A percentile compares a stretch with the other conserved stretches of the same genome.
These are phyloP conservation scores for Aphelidium insulamus DNA, from an alignment of 371 early-diverging fungal species.

Conservation along the genomic window DNA sequence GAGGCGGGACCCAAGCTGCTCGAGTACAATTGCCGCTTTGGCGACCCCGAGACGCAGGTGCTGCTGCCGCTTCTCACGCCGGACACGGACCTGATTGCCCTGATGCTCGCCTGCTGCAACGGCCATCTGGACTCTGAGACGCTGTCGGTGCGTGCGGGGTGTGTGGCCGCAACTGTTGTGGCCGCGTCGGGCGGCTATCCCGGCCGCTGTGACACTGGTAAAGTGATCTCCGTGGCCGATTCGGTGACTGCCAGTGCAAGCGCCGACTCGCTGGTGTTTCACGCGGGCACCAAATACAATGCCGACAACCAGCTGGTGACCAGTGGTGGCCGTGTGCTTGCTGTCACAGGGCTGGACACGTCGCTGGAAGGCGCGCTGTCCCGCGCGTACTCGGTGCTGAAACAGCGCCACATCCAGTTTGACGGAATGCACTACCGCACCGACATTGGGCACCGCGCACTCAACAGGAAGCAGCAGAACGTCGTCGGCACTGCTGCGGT, in stretches of 20 bases:
- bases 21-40: constrained; percentile 92
- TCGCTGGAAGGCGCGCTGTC: constrained; percentile 50
- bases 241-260: constrained; percentile 2
- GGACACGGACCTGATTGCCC: constrained; percentile 59
- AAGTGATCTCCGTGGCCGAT: constrained; percentile 34
- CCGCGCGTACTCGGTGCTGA: constrained; percentile 44
- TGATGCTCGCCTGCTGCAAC: constrained; percentile 67
- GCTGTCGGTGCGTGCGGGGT: no score
- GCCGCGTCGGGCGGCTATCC: constrained; percentile 85
- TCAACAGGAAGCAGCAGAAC: constrained; percentile 11
- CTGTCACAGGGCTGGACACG: constrained; percentile 58
- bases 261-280: constrained; percentile 52
- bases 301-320: constrained; percentile 38
- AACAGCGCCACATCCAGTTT: constrained; percentile 44
- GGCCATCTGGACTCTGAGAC: constrained; percentile 78
- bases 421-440: constrained; percentile 61
- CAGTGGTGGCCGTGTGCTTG: constrained; percentile 85
- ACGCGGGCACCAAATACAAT: constrained; percentile 60
- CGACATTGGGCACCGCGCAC: constrained; percentile 70
- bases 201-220: constrained; percentile 56
- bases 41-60: constrained; percentile 93
- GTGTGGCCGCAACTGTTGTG: constrained; percentile 78
- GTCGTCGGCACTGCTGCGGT: constrained; percentile 10
- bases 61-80: constrained; percentile 70
- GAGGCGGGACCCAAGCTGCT: constrained; percentile 67